Evolutionary conservation across 257 asterid genomes (phyloP).

Genomic region (Forsythia suspensa): DNA sequence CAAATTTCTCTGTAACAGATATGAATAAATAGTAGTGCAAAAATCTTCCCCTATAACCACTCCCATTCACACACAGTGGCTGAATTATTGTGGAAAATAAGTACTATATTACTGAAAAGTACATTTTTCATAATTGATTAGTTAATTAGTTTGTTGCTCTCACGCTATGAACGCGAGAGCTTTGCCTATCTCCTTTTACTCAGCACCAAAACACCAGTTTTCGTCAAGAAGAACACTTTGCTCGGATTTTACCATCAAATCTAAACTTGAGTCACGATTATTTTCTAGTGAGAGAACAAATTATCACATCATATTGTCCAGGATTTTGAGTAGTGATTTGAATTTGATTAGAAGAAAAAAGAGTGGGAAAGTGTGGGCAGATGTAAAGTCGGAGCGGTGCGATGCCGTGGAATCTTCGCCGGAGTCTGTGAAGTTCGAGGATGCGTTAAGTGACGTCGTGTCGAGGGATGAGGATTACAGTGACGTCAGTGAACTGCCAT

Average conservation of each 20-base stretch:
- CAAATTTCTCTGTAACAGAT: neutral
- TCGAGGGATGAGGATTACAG: constrained; percentile 25
- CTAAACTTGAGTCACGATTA: constrained; percentile 19
- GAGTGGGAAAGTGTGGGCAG: constrained; percentile 54
- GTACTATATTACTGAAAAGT: neutral
- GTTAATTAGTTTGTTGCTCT: constrained; percentile 17
- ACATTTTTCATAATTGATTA: neutral
- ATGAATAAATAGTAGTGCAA: neutral
- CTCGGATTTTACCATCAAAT: neutral
- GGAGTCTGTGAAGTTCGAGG: constrained; percentile 38
- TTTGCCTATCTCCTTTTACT: constrained; percentile 45
- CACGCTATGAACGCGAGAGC: constrained; percentile 68
- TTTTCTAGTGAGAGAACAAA: constrained; percentile 21
- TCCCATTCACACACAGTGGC: neutral
- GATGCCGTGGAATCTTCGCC: constrained; percentile 48
- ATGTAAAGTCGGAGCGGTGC: constrained; percentile 60
- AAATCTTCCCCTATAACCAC: neutral
- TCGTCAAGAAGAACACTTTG: constrained; percentile 19
- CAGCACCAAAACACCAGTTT: constrained; percentile 50
- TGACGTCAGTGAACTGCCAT: constrained; percentile 28
- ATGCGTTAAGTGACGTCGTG: constrained; percentile 27
- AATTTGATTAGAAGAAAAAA: constrained; percentile 21
- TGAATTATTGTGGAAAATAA: neutral
- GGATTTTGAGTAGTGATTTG: neutral
- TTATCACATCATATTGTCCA: neutral